Conservation (phyloP, 495 filamentous ascomycete species). For the Aspergillus egyptiacus region DNA sequence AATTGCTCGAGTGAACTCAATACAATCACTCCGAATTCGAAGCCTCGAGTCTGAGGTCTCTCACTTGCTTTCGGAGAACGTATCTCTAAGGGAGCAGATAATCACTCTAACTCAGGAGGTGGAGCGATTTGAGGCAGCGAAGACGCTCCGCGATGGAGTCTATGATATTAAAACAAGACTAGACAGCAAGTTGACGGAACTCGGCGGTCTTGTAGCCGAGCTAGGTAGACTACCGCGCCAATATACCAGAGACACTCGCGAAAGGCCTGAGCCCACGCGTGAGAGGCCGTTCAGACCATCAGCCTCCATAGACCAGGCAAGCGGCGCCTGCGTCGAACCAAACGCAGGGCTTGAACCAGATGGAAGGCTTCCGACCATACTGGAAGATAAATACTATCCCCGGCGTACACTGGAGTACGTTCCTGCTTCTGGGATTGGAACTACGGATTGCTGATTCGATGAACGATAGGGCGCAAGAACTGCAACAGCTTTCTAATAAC, state of each 20-base stretch:
- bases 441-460: slow-evolving; percentile 15
- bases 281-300: slow-evolving; percentile 18
- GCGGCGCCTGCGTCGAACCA: slow-evolving; percentile 12
- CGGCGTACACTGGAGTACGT: slow-evolving; percentile 69
- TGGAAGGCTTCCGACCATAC: slow-evolving; percentile 70
- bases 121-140: slow-evolving; percentile 44
- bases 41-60: slow-evolving; percentile 79
- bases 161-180: slow-evolving; percentile 63
- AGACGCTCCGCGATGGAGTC: slow-evolving; percentile 46
- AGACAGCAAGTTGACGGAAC: slow-evolving; percentile 61
- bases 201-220: slow-evolving; percentile 56
- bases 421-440: background rate
- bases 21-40: slow-evolving; percentile 84
- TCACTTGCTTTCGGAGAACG: slow-evolving; percentile 79
- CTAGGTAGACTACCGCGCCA: slow-evolving; percentile 49
- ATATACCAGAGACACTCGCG: slow-evolving; percentile 18
- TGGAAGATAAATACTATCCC: slow-evolving; percentile 74
- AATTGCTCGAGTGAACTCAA: slow-evolving; percentile 83
- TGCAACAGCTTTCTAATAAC: slow-evolving; percentile 42
- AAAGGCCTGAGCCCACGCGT: slow-evolving; percentile 10
- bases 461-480: slow-evolving; percentile 33
- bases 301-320: slow-evolving; percentile 13
- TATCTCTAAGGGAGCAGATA: slow-evolving; percentile 72
- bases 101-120: slow-evolving; percentile 66
- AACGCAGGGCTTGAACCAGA: slow-evolving; percentile 35